Percentiles rank a stretch among this genome's conserved stretches.
These are phyloP conservation scores for Darksidea phi DNA, from an alignment of 495 filamentous ascomycete species.

Conservation along the genomic window DNA sequence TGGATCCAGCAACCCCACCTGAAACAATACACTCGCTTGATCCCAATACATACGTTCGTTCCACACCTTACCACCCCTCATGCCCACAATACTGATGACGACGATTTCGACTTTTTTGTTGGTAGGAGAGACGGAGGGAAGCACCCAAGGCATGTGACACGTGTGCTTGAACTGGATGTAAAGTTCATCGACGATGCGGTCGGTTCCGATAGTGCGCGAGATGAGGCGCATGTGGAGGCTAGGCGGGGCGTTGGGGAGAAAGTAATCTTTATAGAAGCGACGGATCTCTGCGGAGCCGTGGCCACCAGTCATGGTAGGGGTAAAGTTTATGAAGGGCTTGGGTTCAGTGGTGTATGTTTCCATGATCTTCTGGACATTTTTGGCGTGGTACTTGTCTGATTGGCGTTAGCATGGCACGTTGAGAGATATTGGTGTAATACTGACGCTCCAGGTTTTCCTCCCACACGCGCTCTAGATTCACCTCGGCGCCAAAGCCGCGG, in stretches of 20 bases:
- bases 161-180: conserved; percentile 67
- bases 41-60: conserved; percentile 86
- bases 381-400: conserved; percentile 38
- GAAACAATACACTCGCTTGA: conserved; percentile 74
- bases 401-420: conserved; percentile 15
- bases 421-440: conserved; percentile 16
- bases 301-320: conserved; percentile 66
- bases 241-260: conserved; percentile 67
- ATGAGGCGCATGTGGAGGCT: conserved; percentile 68
- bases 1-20: conserved; percentile 71
- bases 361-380: conserved; percentile 49
- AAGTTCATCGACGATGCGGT: conserved; percentile 63
- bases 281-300: conserved; percentile 66
- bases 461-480: conserved; percentile 58
- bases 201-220: conserved; percentile 63
- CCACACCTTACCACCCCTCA: conserved; percentile 71
- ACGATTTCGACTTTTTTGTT: conserved; percentile 65
- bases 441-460: conserved; percentile 61
- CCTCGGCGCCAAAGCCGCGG: conserved; percentile 59
- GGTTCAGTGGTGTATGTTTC: conserved; percentile 54
- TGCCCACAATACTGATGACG: conserved; percentile 70
- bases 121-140: conserved; percentile 75
- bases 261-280: conserved; percentile 71
- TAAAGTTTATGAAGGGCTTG: conserved; percentile 58
- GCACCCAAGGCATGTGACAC: conserved; percentile 71